Evolutionary conservation across 1,284 basidiomycete genomes (phyloP).

Genomic region (Fomitopsis palustris): DNA sequence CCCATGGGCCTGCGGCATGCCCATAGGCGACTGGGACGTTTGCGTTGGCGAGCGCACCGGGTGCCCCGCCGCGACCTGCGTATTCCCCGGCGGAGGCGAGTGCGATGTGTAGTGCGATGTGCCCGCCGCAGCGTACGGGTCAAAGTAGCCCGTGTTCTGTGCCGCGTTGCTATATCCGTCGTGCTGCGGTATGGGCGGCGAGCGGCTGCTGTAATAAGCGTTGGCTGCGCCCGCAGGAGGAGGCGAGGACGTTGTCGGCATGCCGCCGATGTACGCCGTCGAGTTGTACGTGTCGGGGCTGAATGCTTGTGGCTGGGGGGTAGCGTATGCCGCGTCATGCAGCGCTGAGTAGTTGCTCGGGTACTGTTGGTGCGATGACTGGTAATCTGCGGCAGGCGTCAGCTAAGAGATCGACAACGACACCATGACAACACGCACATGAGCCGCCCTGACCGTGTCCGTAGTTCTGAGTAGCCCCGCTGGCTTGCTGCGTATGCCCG

Average conservation of each 20-base stretch:
- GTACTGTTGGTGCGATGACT: slow-evolving; percentile 48
- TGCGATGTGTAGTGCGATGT: slow-evolving; percentile 17
- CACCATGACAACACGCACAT: slow-evolving; percentile 39
- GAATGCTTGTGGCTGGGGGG: slow-evolving; percentile 32
- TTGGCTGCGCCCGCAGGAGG: slow-evolving; percentile 16
- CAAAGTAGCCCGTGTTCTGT: slow-evolving; percentile 17
- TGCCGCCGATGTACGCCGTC: slow-evolving; percentile 25
- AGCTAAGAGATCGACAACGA: too few species aligned
- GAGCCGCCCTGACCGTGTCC: slow-evolving; percentile 52
- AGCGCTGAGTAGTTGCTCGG: slow-evolving; percentile 37
- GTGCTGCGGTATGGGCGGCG: slow-evolving; percentile 27
- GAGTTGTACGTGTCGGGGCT: slow-evolving; percentile 40
- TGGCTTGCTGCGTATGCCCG: slow-evolving; percentile 28
- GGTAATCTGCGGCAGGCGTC: slow-evolving; percentile 40
- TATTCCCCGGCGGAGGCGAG: slow-evolving; percentile 21
- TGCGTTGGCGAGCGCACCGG: slow-evolving; percentile 14
- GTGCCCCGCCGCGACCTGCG: slow-evolving; percentile 14
- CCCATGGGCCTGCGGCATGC: slow-evolving; percentile 18
- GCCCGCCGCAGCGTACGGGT: slow-evolving; percentile 17
- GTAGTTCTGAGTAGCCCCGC: slow-evolving; percentile 37
- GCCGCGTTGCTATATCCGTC: slow-evolving; percentile 49
- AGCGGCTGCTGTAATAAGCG: slow-evolving; percentile 18
- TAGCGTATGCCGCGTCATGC: slow-evolving; percentile 47
- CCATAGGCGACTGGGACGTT: slow-evolving; percentile 17
- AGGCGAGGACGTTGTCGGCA: slow-evolving; percentile 18